Conservation (phyloP, 805 yeast species). For the Saccharomycopsis synnaedendra region DNA sequence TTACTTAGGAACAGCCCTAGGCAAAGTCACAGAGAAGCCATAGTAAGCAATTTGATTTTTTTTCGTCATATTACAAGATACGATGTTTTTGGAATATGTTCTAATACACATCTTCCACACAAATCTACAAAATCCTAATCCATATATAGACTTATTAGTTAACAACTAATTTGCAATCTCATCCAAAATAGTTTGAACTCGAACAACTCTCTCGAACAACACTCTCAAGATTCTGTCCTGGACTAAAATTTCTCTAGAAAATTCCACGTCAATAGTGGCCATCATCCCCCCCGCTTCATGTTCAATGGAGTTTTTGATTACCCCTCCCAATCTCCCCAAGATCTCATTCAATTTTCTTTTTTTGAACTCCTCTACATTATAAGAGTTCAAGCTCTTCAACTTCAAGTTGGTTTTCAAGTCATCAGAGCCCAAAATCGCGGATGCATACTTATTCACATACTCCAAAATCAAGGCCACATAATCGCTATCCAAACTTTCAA, state of each 20-base stretch:
- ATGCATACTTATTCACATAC: slow-evolving; percentile 10
- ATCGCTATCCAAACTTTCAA: slow-evolving; percentile 2
- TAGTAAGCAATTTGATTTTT: no score
- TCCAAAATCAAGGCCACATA: slow-evolving; percentile 5
- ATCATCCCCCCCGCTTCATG: not conserved
- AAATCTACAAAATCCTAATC: no score
- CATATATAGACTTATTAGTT: no score
- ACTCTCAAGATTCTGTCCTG: slow-evolving; percentile 22
- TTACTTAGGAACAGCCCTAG: no score
- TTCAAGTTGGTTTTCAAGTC: slow-evolving; percentile 12
- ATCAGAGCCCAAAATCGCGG: not conserved
- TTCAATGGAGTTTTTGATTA: slow-evolving; percentile 25
- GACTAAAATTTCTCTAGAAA: slow-evolving; percentile 29
- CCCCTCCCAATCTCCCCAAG: slow-evolving; percentile 11
- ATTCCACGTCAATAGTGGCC: slow-evolving; percentile 22
- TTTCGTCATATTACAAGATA: no score
- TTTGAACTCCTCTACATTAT: slow-evolving; percentile 14
- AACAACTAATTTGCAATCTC: slow-evolving; percentile 22
- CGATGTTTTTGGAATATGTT: no score
- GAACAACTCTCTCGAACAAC: slow-evolving; percentile 25
- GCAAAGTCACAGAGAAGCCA: no score
- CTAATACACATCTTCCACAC: no score
- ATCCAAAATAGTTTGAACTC: slow-evolving; percentile 26
- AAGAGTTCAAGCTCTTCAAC: slow-evolving; percentile 12
- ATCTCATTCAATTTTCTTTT: slow-evolving; percentile 6